Conservation (phyloP, 1,139 yeast genomes). For the Yamadazyma dendronema region DNA sequence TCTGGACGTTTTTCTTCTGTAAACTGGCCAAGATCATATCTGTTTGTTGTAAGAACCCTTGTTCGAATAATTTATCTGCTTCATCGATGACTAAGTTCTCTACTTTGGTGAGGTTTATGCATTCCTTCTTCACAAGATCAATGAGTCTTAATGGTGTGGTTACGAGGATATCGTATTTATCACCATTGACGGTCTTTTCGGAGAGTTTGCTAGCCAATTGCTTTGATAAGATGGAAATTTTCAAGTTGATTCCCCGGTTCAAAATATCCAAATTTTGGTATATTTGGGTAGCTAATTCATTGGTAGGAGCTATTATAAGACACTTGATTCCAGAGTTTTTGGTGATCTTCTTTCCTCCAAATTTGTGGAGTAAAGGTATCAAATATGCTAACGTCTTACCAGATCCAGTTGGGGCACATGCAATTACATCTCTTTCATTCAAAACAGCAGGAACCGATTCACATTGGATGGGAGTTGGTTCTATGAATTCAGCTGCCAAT, state of each 20-base stretch:
- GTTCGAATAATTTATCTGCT: slow-evolving; percentile 91
- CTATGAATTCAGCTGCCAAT: slow-evolving; percentile 65
- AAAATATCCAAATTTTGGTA: slow-evolving; percentile 65
- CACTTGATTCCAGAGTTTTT: slow-evolving; percentile 61
- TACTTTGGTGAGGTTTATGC: slow-evolving; percentile 58
- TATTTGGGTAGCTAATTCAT: slow-evolving; percentile 81
- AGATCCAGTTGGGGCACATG: slow-evolving; percentile 94
- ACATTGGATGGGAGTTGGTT: slow-evolving; percentile 91
- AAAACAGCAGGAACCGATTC: slow-evolving; percentile 76
- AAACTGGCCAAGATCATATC: slow-evolving; percentile 79
- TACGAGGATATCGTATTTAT: slow-evolving; percentile 76
- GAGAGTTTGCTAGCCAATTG: slow-evolving; percentile 70
- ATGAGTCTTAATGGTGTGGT: slow-evolving; percentile 88
- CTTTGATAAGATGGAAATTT: slow-evolving; percentile 67
- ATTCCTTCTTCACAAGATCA: slow-evolving; percentile 66
- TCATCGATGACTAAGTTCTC: slow-evolving; percentile 86
- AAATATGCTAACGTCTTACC: slow-evolving; percentile 90
- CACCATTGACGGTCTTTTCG: slow-evolving; percentile 53
- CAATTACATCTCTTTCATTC: slow-evolving; percentile 66
- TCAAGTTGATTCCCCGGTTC: slow-evolving; percentile 53
- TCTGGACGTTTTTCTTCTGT: slow-evolving; percentile 50
- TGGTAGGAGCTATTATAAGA: slow-evolving; percentile 84
- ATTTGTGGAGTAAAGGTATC: slow-evolving; percentile 72
- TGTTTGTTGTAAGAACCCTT: slow-evolving; percentile 88
- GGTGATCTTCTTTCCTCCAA: slow-evolving; percentile 17